Evolutionary conservation across 2,329 filamentous ascomycete species (phyloP).

Genomic region (Trichophyton simii): DNA sequence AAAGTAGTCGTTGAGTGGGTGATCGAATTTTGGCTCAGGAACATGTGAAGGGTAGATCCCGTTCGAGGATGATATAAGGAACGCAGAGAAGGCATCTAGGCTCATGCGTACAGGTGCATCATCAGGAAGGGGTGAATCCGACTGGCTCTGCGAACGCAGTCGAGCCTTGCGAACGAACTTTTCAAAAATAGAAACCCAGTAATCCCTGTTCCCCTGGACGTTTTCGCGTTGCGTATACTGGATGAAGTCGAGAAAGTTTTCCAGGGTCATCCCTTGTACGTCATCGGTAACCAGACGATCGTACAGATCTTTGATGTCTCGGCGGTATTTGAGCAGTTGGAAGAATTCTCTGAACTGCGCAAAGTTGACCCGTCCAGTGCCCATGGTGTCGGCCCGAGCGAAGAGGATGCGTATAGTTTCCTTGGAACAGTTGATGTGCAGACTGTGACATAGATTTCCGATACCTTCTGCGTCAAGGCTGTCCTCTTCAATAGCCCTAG

Average conservation of each 20-base stretch:
- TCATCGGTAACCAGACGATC: conserved; percentile 46
- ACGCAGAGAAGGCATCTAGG: conserved; percentile 64
- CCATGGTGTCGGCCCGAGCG: conserved; percentile 53
- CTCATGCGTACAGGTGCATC: conserved; percentile 49
- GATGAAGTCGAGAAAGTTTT: conserved; percentile 67
- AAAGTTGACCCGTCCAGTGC: conserved; percentile 58
- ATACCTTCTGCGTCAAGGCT: conserved; percentile 66
- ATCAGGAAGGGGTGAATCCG: conserved; percentile 34
- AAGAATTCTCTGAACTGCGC: conserved; percentile 75
- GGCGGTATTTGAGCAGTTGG: conserved; percentile 65
- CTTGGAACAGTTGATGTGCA: conserved; percentile 83
- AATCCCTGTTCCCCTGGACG: conserved; percentile 49
- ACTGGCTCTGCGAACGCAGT: conserved; percentile 33
- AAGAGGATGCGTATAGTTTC: conserved; percentile 64
- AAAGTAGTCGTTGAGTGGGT: conserved; percentile 90
- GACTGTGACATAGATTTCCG: conserved; percentile 69
- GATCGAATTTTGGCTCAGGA: conserved; percentile 55
- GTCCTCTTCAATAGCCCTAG: conserved; percentile 45
- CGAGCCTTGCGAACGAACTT: conserved; percentile 53
- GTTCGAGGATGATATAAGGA: conserved; percentile 63
- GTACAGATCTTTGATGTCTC: conserved; percentile 68
- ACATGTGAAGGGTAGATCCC: conserved; percentile 50
- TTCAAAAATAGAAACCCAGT: conserved; percentile 62
- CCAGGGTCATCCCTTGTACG: conserved; percentile 53
- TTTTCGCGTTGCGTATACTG: conserved; percentile 62